Percentiles rank a stretch among this genome's conserved stretches.
phyloP scores from a whole-genome alignment of 2,329 filamentous ascomycete genomes.

The Trichoderma sp. region DNA sequence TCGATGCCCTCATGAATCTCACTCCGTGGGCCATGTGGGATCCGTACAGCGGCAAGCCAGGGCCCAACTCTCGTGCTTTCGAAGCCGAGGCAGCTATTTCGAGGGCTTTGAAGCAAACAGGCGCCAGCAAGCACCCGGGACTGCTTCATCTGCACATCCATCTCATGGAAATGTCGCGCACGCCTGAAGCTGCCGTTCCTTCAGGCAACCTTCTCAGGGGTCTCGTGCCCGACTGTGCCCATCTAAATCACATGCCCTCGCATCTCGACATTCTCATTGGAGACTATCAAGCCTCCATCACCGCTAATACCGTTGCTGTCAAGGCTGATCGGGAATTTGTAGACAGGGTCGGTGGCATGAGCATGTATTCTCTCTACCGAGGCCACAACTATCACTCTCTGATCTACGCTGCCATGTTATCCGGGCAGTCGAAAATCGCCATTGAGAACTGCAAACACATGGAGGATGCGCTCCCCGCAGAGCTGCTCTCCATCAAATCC shows the following conservation, averaged over 20 bases:
- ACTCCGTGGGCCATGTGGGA: conserved; percentile 12
- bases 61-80: neutral
- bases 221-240: conserved; percentile 65
- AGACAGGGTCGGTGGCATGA: neutral
- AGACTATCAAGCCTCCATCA: neutral
- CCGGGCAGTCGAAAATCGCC: neutral
- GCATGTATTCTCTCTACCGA: neutral
- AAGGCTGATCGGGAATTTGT: neutral
- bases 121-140: neutral
- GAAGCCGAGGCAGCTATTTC: conserved; percentile 1
- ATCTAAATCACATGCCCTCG: conserved; percentile 45
- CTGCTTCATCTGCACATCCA: conserved; percentile 14
- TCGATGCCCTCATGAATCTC: conserved; percentile 11
- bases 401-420: conserved; percentile 9
- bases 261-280: conserved; percentile 1
- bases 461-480: neutral
- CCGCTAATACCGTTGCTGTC: neutral
- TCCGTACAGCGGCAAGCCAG: neutral
- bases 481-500: neutral
- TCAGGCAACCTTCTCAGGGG: conserved; percentile 61
- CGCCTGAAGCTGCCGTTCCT: conserved; percentile 59
- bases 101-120: neutral
- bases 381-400: neutral
- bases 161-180: conserved; percentile 69
- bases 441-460: neutral